Percentiles rank a stretch among this genome's conserved stretches.
Conservation (phyloP, 306 rosid species). For the Quercus agrifolia region DNA sequence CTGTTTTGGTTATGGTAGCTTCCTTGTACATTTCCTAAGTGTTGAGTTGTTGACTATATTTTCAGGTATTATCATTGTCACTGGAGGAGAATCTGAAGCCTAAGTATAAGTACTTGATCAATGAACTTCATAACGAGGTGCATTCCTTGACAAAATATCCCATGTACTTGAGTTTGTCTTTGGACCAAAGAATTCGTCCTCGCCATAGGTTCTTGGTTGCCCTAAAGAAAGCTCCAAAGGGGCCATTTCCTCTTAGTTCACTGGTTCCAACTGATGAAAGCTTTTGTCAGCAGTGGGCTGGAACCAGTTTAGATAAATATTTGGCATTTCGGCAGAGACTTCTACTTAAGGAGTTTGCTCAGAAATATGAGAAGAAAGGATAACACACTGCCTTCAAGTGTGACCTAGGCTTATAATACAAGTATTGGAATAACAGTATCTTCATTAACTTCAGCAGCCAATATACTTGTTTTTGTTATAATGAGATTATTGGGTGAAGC, state of each 20-base stretch:
- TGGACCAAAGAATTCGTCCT: conserved; percentile 98
- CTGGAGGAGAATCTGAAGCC: conserved; percentile 93
- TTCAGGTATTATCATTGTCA: conserved; percentile 89
- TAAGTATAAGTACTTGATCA: conserved; percentile 85
- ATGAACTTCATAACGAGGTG: conserved; percentile 89
- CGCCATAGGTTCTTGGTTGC: conserved; percentile 90
- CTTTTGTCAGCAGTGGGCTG: conserved; percentile 95
- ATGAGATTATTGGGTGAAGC: conserved; percentile 16
- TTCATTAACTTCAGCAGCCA: conserved; percentile 5
- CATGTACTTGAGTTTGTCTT: conserved; percentile 86
- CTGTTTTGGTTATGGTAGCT: not conserved
- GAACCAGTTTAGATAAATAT: conserved; percentile 83
- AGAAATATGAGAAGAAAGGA: conserved; percentile 65
- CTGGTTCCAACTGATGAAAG: conserved; percentile 86
- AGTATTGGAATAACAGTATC: conserved; percentile 25
- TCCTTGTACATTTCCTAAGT: conserved; percentile 1
- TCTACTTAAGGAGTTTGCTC: conserved; percentile 66
- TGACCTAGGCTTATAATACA: conserved; percentile 17
- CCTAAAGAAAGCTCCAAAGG: conserved; percentile 94
- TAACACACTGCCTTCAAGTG: conserved; percentile 23
- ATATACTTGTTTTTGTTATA: conserved; percentile 2
- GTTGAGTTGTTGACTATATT: conserved; percentile 5
- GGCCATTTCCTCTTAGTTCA: conserved; percentile 92
- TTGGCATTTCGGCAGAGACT: conserved; percentile 78
- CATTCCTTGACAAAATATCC: conserved; percentile 92